Base-by-base conservation (phyloP, 2,329 filamentous ascomycete genomes). In the Trichoderma sp. region DNA sequence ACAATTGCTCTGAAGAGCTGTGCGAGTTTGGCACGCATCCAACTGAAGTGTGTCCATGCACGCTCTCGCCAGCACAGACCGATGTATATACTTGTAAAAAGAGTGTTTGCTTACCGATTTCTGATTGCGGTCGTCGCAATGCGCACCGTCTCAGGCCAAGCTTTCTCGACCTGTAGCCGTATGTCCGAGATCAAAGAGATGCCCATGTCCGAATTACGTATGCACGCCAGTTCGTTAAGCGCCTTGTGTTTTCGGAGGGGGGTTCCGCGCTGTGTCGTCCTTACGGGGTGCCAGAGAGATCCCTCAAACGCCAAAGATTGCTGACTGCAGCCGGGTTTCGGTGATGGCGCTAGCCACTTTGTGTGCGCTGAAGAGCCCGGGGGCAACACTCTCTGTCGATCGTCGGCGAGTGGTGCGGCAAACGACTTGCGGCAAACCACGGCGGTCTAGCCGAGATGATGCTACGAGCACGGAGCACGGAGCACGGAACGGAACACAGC, bases 181-280 rank as follows among this genome's bases (percentile, higher is more conserved):
- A 27, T 53, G 53, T 37, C 49, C 31, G 58, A 21, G 57, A 56
- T 59, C 37, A 52, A 29, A 59, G 8, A 52, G 55, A 59, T 59
- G 7, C 64, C 64, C 64, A 59, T 67, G 64, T 67, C 64, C 37
- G 29, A 29, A 67, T 52, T 67, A 67, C 64, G 64, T 67, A 67
- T 67, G 55, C 40, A 49, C 55, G 24, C 64, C 55, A 29, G 49
- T 59, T 35, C 55, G 29, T 29, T 35, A 52, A 52, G 64, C 55
- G 55, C 40, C 64, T 24, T 59, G 40, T 59, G 37, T n/a, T 58
- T 57, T 35, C 52, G 62, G 62, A 59, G 21, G 52, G 52, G 19
- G 64, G 21, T 59, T 67, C 62, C 62, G 61, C 37, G 31, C 37
- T 29, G 49, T 31, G 24, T 27, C 52, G 52, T 57, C 62, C 53